Evolutionary conservation across 495 filamentous ascomycete genomes (phyloP).

Genomic region (Talaromyces stipitatus): DNA sequence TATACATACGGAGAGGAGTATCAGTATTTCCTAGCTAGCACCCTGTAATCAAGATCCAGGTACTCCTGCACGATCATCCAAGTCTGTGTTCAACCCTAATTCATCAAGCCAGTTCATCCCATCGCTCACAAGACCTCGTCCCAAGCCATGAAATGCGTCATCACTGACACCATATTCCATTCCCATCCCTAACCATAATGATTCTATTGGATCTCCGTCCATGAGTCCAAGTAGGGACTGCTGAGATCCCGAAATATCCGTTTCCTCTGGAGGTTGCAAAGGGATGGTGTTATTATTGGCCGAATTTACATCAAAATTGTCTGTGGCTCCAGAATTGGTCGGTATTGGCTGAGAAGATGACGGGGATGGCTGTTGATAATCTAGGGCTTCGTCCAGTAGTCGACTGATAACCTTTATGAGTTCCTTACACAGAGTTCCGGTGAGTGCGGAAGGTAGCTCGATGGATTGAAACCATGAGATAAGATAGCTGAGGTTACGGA

Average conservation of each 20-base stretch:
- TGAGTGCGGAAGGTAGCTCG: background rate
- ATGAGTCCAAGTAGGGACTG: background rate
- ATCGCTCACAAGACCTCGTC: background rate
- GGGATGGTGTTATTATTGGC: background rate
- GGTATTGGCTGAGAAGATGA: background rate
- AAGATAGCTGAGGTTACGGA: conserved; percentile 8
- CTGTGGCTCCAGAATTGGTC: background rate
- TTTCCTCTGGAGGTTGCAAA: background rate
- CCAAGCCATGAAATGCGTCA: background rate
- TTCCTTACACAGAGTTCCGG: background rate
- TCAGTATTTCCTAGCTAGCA: background rate
- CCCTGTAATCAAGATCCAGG: background rate
- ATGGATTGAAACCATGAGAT: conserved; percentile 8
- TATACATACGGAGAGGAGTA: background rate
- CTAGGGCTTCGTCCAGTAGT: conserved; percentile 8
- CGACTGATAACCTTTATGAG: conserved; percentile 5
- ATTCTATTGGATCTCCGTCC: background rate
- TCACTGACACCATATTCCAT: background rate
- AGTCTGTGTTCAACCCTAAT: background rate
- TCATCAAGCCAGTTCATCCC: conserved; percentile 1
- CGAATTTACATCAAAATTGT: background rate
- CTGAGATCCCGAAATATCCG: background rate
- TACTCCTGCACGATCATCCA: background rate
- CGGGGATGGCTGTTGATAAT: background rate
- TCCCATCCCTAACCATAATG: background rate